Evolutionary conservation across 139 green algal species (phyloP).

Genomic region (Mesotaenium endlicherianum): DNA sequence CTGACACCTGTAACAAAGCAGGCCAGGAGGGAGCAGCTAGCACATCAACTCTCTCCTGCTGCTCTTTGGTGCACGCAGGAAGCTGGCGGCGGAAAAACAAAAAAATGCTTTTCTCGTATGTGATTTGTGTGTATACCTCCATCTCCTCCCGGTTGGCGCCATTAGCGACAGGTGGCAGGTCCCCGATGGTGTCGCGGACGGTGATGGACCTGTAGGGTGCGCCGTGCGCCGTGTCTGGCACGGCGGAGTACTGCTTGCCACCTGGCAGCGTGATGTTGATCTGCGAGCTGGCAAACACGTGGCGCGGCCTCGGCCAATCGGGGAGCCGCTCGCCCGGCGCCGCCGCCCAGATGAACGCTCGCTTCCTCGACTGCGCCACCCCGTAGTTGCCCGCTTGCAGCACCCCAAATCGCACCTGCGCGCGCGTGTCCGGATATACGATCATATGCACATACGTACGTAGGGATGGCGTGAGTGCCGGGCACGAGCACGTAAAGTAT

Average conservation of each 20-base stretch:
- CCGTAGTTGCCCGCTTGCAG: constrained; percentile 95
- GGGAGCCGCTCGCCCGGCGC: constrained; percentile 78
- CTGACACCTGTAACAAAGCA: no score
- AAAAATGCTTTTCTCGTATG: no score
- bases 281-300: constrained; percentile 84
- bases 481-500: no score
- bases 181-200: constrained; percentile 86
- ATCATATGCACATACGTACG: no score
- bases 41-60: no score
- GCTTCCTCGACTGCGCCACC: constrained; percentile 89
- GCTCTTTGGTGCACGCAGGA: no score
- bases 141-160: constrained; percentile 65
- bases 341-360: constrained; percentile 93
- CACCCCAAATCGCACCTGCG: constrained; percentile 91
- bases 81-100: no score
- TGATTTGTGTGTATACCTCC: no score
- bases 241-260: background rate
- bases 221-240: constrained; percentile 58
- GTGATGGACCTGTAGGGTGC: constrained; percentile 86
- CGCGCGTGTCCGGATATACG: no score
- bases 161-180: constrained; percentile 86
- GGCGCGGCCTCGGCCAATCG: constrained; percentile 78
- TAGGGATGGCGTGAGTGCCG: no score
- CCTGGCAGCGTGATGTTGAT: constrained; percentile 16
- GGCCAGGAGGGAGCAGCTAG: no score